Evolutionary conservation across 306 rosid species (phyloP), one percentile per base, ranked within the genome.

Genomic region (Vigna nakashimae): DNA sequence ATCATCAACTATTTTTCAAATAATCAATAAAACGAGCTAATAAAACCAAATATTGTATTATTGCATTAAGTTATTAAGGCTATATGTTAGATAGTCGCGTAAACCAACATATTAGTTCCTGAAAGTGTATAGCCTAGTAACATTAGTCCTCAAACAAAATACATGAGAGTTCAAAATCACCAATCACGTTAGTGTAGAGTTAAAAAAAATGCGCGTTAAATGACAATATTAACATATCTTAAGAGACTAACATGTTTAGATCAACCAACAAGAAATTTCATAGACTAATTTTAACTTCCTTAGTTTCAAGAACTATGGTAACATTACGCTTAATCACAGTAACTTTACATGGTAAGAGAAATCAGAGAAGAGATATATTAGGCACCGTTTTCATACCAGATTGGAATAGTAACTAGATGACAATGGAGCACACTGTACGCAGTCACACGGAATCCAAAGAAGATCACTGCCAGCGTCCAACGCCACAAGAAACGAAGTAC

Each of bases 361-460:
- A 22, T 49, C 32, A 34, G 18, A 49, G 52, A 15, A 17, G 15
- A 53, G 10, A 42, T 32, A 32, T 38, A 24, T 60, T 60, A 60
- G 12, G 45, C 3, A 30, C 15, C 20, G 12, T 14, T 32, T 62
- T 6, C 75, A 46, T 82, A 94, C 98, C 96, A 92, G 85, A 80
- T 75, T 79, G 71, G 82, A 80, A 79, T 91, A 91, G 82, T 86
- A 85, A 82, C 90, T 65, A 0, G 95, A 87, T 66, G 98, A 87
- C 68, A 95, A 74, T 1, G 98, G 96, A 80, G 98, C 98, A 79
- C 98, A 95, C 79, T 89, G 92, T 69, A 87, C 45, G 74, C 98
- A 95, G 76, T 92, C 90, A 79, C 98, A 95, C 20, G 98, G 98
- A 82, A 95, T 89, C 98, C 98, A 95, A 66, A 95, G 91, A 1